These are phyloP conservation scores for Fagus crenata DNA, from an alignment of 306 rosid genomes.

Conservation along the genomic window DNA sequence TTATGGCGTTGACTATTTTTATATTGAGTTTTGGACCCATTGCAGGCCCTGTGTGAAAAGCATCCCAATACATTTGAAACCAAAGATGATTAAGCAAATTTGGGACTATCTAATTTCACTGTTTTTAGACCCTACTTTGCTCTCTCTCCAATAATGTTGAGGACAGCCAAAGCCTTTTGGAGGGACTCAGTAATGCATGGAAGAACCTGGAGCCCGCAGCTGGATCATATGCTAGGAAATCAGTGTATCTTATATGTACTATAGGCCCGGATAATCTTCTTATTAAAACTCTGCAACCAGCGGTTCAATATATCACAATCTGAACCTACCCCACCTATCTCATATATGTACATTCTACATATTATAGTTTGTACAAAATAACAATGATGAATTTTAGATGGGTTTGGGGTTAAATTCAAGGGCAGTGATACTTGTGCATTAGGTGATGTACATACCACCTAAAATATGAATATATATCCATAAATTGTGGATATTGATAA, in stretches of 20 bases:
- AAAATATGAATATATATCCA: too few species aligned
- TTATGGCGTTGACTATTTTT: constrained; percentile 21
- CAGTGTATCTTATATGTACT: constrained; percentile 45
- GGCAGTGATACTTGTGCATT: too few species aligned
- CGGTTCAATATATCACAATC: constrained; percentile 38
- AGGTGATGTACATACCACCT: too few species aligned
- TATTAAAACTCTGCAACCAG: constrained; percentile 47
- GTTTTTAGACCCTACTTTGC: constrained; percentile 17
- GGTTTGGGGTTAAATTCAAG: constrained; percentile 7
- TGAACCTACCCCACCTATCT: constrained; percentile 35
- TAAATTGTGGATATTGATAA: too few species aligned
- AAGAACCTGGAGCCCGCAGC: constrained; percentile 36
- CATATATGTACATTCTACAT: neutral
- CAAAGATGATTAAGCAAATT: constrained; percentile 30
- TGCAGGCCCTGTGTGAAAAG: constrained; percentile 21
- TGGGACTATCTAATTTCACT: constrained; percentile 14
- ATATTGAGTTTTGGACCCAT: constrained; percentile 3
- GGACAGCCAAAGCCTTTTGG: constrained; percentile 59
- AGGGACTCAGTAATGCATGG: constrained; percentile 47
- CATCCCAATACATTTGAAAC: neutral
- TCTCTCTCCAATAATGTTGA: constrained; percentile 56
- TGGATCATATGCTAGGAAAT: constrained; percentile 48
- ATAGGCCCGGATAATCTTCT: constrained; percentile 48
- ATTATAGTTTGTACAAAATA: constrained; percentile 13
- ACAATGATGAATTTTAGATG: constrained; percentile 3